phyloP scores from a whole-genome alignment of 352 stramenopile species.

The Pythium folliculosum region DNA sequence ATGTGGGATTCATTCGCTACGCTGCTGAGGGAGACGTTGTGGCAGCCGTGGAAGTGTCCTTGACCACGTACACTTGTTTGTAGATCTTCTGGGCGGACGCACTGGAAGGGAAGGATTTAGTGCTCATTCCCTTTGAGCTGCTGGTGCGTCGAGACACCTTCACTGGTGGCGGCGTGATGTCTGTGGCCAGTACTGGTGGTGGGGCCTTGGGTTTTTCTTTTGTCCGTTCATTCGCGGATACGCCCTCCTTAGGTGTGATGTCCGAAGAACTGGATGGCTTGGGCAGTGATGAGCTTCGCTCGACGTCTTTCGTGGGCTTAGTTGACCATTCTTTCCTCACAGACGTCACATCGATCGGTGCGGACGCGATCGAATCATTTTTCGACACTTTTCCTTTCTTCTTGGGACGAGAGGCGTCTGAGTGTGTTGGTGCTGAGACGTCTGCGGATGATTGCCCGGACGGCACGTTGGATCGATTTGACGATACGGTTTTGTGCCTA shows the following conservation, averaged over 20 bases:
- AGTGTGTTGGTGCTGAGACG: no score
- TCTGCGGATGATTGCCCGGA: neutral
- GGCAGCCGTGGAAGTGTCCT: slow-evolving; percentile 12
- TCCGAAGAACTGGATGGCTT: neutral
- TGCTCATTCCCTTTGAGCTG: slow-evolving; percentile 3
- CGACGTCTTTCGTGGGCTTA: neutral
- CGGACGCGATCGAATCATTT: neutral
- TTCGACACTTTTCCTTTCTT: neutral
- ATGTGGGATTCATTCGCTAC: slow-evolving; percentile 17
- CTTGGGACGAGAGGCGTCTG: neutral
- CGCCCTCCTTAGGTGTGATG: neutral
- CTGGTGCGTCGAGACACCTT: slow-evolving; percentile 16
- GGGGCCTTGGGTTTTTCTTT: neutral
- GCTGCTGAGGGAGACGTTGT: slow-evolving; percentile 20
- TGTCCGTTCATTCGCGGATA: neutral
- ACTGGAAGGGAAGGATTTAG: slow-evolving; percentile 1
- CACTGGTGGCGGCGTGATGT: neutral
- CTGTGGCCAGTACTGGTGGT: neutral
- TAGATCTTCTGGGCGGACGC: slow-evolving; percentile 19
- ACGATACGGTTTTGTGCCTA: neutral
- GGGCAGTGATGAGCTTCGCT: neutral
- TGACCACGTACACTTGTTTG: slow-evolving; percentile 41
- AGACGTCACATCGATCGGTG: neutral
- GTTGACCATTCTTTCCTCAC: neutral
- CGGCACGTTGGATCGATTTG: neutral